Evolutionary conservation across 805 yeast genomes (phyloP).

Genomic region (Candida succiphila): DNA sequence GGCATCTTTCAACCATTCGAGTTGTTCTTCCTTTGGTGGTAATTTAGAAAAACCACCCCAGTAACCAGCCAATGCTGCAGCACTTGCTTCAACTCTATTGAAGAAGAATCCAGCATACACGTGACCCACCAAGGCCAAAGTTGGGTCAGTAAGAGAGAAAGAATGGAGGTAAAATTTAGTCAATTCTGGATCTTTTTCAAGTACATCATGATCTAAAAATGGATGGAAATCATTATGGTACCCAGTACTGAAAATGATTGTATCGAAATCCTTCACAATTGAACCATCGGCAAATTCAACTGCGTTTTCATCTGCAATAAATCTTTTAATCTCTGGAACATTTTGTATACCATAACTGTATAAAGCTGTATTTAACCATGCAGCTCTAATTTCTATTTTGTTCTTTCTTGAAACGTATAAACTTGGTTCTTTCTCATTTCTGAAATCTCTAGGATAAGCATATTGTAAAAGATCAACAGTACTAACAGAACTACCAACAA

Average conservation of each 20-base stretch:
- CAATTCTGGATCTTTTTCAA: constrained; percentile 15
- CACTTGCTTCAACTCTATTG: constrained; percentile 37
- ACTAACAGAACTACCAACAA: constrained; percentile 40
- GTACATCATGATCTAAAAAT: constrained; percentile 13
- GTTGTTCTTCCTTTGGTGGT: neutral
- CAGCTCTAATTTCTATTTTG: too few species aligned
- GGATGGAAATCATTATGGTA: constrained; percentile 38
- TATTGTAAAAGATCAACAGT: constrained; percentile 53
- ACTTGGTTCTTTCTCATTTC: neutral
- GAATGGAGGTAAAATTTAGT: constrained; percentile 22
- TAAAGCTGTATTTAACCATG: neutral
- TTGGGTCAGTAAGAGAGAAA: constrained; percentile 31
- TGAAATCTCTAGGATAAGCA: constrained; percentile 13
- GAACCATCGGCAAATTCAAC: constrained; percentile 26
- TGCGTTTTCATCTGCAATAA: constrained; percentile 11
- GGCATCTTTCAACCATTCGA: neutral
- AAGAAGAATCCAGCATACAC: constrained; percentile 34
- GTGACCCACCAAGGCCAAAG: constrained; percentile 30
- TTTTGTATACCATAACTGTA: neutral
- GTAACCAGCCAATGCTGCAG: constrained; percentile 45
- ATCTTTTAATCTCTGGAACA: neutral
- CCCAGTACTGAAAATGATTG: constrained; percentile 40
- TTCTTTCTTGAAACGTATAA: neutral
- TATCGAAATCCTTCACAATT: constrained; percentile 21
- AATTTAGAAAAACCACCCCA: constrained; percentile 7